Base-by-base conservation (phyloP, 371 early-diverging fungal species). In the Coemansia sp. region DNA sequence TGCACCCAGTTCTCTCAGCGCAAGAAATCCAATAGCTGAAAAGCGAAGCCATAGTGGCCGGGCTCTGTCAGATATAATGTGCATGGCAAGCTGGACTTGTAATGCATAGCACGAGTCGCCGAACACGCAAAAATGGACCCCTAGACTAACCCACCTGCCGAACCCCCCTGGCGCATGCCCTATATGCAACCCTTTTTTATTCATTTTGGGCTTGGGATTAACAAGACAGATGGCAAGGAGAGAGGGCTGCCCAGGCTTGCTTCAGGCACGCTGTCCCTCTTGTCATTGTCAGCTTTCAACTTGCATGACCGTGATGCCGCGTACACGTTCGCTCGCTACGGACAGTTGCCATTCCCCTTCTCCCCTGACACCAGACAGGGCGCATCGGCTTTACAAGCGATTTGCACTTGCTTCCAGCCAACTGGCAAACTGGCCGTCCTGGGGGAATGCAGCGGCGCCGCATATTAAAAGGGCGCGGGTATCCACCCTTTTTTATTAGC, bases 401-500 rank as follows among this genome's bases (percentile, higher is more conserved):
- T 52, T 9, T 13, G 11, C 26, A 28, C 54, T 54, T 54, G 2
- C 29, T 29, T 24, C 28, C 29, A 15, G 13, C 29, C 29, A 55
- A 36, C 36, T 36, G 36, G 36, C 36, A 36, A 11, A 36, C 36
- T 36, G 36, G 55, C 8, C 28, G 29, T 26, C 55, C 29, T 39
- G 8, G 11, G 32, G 36, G 13, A 28, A 19, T 26, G 40, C 15
- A 32, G 11, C 32, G 9, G 28, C 51, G 28, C 15, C 32, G 32
- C 63, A 54, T 54, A 63, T 54, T 63, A 63, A 52, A 62, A 52
- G 63, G 32, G 53, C 55, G 55, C 55, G 29, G 55, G 29, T 55
- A 55, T 55, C 55, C 55, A 19, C 15, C 28, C 55, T 55, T 17
- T 21, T 19, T 28, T 55, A 15, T 53, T 21, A 24, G 13, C 23